A percentile compares a stretch with the other conserved stretches of the same genome.
Evolutionary conservation across 148 eudicot genomes (phyloP).

Genomic region (Nepenthes mirabilis): DNA sequence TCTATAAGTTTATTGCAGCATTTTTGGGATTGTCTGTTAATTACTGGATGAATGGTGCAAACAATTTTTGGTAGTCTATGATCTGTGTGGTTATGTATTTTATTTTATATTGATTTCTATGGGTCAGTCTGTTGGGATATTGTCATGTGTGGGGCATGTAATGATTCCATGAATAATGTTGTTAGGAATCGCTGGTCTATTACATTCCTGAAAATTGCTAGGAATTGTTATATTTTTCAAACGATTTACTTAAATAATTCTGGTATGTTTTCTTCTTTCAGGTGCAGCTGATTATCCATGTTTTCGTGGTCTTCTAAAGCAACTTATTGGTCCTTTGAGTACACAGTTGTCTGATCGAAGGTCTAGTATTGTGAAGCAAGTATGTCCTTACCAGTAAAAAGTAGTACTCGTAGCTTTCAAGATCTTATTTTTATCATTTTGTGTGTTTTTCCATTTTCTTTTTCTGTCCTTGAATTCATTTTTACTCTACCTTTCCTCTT

Average conservation of each 20-base stretch:
- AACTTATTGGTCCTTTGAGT: conserved; percentile 75
- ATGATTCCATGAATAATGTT: no score
- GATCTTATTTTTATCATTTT: not conserved
- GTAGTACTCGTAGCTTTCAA: not conserved
- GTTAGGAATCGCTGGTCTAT: no score
- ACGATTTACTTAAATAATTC: not conserved
- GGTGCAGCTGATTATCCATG: conserved; percentile 87
- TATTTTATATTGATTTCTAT: no score
- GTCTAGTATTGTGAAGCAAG: conserved; percentile 97
- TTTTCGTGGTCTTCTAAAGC: conserved; percentile 88
- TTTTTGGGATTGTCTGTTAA: no score
- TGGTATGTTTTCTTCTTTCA: conserved; percentile 15
- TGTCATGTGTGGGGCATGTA: no score
- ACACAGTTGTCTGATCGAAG: conserved; percentile 85
- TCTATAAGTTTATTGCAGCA: no score
- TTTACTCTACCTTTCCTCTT: not conserved
- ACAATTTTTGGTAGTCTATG: no score
- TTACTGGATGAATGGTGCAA: no score
- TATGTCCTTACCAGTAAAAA: conserved; percentile 6
- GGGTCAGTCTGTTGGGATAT: no score
- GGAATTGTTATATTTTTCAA: no score
- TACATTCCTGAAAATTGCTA: no score
- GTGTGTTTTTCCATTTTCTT: not conserved
- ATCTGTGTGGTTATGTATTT: no score
- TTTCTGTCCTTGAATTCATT: not conserved